Conservation (phyloP, 1,284 basidiomycete genomes). For the Blastosporella zonata region DNA sequence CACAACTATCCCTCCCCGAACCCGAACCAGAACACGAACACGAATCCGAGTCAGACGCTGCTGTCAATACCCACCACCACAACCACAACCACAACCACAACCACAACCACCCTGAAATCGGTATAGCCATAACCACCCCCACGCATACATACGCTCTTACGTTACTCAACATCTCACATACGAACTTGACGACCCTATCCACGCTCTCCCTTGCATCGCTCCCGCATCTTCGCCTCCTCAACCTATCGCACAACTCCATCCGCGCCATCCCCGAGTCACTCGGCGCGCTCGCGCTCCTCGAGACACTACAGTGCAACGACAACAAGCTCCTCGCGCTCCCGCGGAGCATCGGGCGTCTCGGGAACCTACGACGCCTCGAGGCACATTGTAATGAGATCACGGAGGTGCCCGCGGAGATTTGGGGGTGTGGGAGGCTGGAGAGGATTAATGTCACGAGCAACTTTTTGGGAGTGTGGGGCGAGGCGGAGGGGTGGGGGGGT, state of each 20-base stretch:
- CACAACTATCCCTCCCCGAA: slow-evolving; percentile 76
- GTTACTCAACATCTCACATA: slow-evolving; percentile 84
- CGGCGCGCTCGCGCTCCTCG: slow-evolving; percentile 70
- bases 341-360: slow-evolving; percentile 72
- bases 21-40: too few species aligned
- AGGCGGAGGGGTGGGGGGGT: slow-evolving; percentile 43
- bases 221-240: slow-evolving; percentile 68
- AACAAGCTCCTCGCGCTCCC: slow-evolving; percentile 86
- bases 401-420: slow-evolving; percentile 75
- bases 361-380: slow-evolving; percentile 77
- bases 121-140: too few species aligned
- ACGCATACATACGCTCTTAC: slow-evolving; percentile 65
- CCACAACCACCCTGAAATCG: too few species aligned
- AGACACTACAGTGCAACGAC: slow-evolving; percentile 83
- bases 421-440: slow-evolving; percentile 79
- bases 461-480: slow-evolving; percentile 72
- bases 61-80: too few species aligned
- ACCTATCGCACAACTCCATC: slow-evolving; percentile 87
- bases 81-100: too few species aligned
- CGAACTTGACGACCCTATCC: slow-evolving; percentile 86
- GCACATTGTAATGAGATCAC: slow-evolving; percentile 91
- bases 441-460: slow-evolving; percentile 91
- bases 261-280: slow-evolving; percentile 82
- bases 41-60: too few species aligned
- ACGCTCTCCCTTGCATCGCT: slow-evolving; percentile 73